Conservation (phyloP, 169 alveolate species). For the Babesia ovata region DNA sequence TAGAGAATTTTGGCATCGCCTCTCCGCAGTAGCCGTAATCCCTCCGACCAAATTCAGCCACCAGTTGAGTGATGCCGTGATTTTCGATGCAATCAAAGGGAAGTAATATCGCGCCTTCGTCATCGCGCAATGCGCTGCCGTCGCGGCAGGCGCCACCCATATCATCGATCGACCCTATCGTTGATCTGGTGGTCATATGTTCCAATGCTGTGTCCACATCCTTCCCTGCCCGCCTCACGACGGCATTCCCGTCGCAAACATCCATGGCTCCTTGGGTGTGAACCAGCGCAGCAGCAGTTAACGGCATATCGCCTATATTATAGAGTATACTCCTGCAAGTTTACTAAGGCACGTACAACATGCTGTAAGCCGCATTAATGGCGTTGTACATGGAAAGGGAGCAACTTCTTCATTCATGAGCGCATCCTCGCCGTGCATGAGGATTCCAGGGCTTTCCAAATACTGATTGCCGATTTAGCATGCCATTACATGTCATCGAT, state of each 20-base stretch:
- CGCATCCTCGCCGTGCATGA: too few species aligned
- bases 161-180: slow-evolving; percentile 4
- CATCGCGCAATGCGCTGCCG: neutral
- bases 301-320: too few species aligned
- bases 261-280: neutral
- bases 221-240: neutral
- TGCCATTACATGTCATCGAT: too few species aligned
- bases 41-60: neutral
- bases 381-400: too few species aligned
- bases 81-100: slow-evolving; percentile 11
- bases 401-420: too few species aligned
- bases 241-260: neutral
- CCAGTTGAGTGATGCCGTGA: neutral
- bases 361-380: too few species aligned
- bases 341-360: too few species aligned
- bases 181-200: neutral
- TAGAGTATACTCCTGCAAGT: too few species aligned
- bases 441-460: too few species aligned
- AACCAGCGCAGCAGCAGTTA: neutral
- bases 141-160: neutral
- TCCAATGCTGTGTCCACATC: too few species aligned
- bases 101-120: neutral
- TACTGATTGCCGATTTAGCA: too few species aligned
- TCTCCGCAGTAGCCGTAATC: slow-evolving; percentile 22
- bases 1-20: neutral